phyloP scores from a whole-genome alignment of 2,329 filamentous ascomycete species.

The Elsinoe australis region DNA sequence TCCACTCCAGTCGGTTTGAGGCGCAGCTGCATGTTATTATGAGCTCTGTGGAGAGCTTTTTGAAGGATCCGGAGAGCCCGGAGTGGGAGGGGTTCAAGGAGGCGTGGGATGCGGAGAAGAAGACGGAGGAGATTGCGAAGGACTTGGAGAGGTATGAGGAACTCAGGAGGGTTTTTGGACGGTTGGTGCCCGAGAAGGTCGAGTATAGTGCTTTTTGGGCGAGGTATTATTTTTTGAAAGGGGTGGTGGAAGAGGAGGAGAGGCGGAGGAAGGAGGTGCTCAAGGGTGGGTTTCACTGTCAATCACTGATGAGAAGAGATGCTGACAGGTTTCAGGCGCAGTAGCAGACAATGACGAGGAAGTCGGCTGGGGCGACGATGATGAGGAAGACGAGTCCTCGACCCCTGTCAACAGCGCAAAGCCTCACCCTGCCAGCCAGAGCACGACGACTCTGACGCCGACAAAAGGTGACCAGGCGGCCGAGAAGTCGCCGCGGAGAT shows the following conservation, averaged over 20 bases:
- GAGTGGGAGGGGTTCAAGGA: slow-evolving; percentile 64
- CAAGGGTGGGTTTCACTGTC: slow-evolving; percentile 40
- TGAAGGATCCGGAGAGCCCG: slow-evolving; percentile 63
- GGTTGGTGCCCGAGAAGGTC: slow-evolving; percentile 86
- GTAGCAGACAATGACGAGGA: slow-evolving; percentile 66
- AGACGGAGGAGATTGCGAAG: slow-evolving; percentile 72
- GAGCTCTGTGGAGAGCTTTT: slow-evolving; percentile 72
- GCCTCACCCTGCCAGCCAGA: slow-evolving; percentile 17
- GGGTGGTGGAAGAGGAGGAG: slow-evolving; percentile 90
- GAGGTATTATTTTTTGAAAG: slow-evolving; percentile 88
- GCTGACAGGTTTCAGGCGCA: slow-evolving; percentile 44
- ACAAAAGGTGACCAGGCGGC: slow-evolving; percentile 27
- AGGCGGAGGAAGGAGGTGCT: slow-evolving; percentile 78
- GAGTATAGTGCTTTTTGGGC: slow-evolving; percentile 87
- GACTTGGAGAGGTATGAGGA: slow-evolving; percentile 84
- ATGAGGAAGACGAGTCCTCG: slow-evolving; percentile 30
- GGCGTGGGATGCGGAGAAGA: slow-evolving; percentile 70
- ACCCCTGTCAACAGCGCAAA: slow-evolving; percentile 26
- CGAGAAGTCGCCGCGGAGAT: slow-evolving; percentile 60
- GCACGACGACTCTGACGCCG: slow-evolving; percentile 18
- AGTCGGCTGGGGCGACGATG: slow-evolving; percentile 63
- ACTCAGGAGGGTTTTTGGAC: slow-evolving; percentile 83
- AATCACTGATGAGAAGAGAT: neutral
- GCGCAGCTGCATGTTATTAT: slow-evolving; percentile 95
- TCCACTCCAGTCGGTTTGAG: slow-evolving; percentile 89